Conservation (phyloP, 83 land plant genomes). For the Diphasiastrum complanatum region DNA sequence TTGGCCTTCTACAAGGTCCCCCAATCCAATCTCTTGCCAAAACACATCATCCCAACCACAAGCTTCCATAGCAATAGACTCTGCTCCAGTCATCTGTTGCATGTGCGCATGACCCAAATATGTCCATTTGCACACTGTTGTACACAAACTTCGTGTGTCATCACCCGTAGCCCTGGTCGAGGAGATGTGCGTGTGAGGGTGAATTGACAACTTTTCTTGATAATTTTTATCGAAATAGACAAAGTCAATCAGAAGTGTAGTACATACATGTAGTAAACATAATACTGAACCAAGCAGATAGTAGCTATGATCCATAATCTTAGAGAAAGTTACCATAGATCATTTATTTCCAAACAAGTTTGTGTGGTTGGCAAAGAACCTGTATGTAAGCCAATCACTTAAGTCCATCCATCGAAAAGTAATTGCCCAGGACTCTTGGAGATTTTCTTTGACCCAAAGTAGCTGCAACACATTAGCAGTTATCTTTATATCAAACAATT, state of each 20-base stretch:
- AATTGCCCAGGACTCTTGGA: slow-evolving; percentile 91
- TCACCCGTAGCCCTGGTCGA: slow-evolving; percentile 83
- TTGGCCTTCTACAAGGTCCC: slow-evolving; percentile 87
- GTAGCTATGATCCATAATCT: no score
- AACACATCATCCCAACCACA: slow-evolving; percentile 98
- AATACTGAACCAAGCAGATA: no score
- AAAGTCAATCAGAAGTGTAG: no score
- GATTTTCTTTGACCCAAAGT: slow-evolving; percentile 94
- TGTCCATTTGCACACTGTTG: slow-evolving; percentile 94
- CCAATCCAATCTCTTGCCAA: slow-evolving; percentile 95
- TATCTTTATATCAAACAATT: no score
- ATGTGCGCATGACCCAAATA: slow-evolving; percentile 97
- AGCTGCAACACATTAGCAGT: no score
- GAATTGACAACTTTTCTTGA: no score
- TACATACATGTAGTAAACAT: no score
- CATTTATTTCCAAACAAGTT: no score
- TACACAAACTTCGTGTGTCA: slow-evolving; percentile 93
- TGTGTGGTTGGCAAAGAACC: no score
- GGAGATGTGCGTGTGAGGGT: not conserved
- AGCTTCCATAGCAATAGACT: slow-evolving; percentile 68
- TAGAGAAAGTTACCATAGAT: not conserved
- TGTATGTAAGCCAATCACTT: slow-evolving; percentile 93
- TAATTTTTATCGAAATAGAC: no score
- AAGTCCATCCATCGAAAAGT: slow-evolving; percentile 98
- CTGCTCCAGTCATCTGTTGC: slow-evolving; percentile 46